These are phyloP conservation scores for Paxillus rubicundulus DNA, from an alignment of 768 basidiomycete genomes.

Conservation along the genomic window DNA sequence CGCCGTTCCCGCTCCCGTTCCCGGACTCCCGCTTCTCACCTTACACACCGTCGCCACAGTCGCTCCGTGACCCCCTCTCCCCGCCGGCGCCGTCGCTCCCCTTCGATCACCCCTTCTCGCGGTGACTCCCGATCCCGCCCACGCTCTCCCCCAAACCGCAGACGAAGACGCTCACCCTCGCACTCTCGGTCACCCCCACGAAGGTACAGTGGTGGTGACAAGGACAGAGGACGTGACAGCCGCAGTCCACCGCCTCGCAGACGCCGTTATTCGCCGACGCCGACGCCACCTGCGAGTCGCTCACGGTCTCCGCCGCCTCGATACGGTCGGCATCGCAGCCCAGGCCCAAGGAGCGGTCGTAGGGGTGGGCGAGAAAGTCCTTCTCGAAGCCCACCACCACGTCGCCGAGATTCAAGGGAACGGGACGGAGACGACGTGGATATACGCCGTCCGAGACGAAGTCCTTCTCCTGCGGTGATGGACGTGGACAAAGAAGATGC, in stretches of 20 bases:
- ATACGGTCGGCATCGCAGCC: conserved; percentile 46
- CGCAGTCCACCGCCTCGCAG: conserved; percentile 35
- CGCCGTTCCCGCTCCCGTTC: conserved; percentile 38
- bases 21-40: conserved; percentile 16
- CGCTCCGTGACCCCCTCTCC: conserved; percentile 23
- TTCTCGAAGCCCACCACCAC: conserved; percentile 35
- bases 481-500: conserved; percentile 23
- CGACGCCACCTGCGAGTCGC: conserved; percentile 48
- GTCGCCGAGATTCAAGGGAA: conserved; percentile 31
- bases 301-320: conserved; percentile 33
- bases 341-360: conserved; percentile 33
- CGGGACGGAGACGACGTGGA: conserved; percentile 14
- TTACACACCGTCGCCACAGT: conserved; percentile 24
- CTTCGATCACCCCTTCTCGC: conserved; percentile 33
- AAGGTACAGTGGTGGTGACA: conserved; percentile 11
- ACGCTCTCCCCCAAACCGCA: conserved; percentile 39
- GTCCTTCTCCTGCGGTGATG: conserved; percentile 22
- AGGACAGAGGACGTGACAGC: conserved; percentile 27
- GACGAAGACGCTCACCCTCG: conserved; percentile 35
- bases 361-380: conserved; percentile 25
- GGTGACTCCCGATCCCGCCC: conserved; percentile 42
- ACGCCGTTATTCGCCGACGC: conserved; percentile 46
- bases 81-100: conserved; percentile 31
- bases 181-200: conserved; percentile 32
- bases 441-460: conserved; percentile 25